These are phyloP conservation scores for Mayamaea pseudoterrestris DNA, from an alignment of 108 stramenopile species.

Conservation along the genomic window DNA sequence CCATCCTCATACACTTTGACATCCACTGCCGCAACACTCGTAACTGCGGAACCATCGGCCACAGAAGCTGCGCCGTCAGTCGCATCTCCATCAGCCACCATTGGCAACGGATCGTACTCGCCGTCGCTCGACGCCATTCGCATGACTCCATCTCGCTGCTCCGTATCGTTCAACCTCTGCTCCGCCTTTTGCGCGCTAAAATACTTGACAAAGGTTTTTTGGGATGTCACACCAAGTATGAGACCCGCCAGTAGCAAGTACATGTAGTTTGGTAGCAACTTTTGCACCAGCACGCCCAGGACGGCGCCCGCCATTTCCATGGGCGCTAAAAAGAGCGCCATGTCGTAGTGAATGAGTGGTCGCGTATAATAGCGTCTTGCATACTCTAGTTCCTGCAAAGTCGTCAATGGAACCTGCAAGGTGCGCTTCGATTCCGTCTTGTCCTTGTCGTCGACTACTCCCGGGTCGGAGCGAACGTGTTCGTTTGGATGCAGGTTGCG, in stretches of 20 bases:
- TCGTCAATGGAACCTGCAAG: constrained; percentile 14
- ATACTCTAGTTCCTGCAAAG: constrained; percentile 12
- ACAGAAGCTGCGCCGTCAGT: constrained; percentile 1
- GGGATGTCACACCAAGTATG: constrained; percentile 36
- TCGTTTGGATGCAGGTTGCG: constrained; percentile 34
- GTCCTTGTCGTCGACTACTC: constrained; percentile 1
- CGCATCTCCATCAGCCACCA: constrained; percentile 5
- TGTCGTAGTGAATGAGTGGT: constrained; percentile 60
- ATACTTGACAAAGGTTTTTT: constrained; percentile 47
- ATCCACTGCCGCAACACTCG: background rate
- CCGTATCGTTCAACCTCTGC: constrained; percentile 6
- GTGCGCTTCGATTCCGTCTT: background rate
- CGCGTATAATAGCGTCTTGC: constrained; percentile 32
- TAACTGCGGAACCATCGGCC: constrained; percentile 1
- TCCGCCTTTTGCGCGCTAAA: constrained; percentile 23
- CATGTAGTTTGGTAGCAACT: constrained; percentile 49
- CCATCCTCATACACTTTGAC: background rate
- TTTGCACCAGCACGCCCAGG: constrained; percentile 46
- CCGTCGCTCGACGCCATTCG: background rate
- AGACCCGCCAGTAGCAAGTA: constrained; percentile 33
- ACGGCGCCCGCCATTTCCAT: constrained; percentile 71
- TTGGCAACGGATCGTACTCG: no score
- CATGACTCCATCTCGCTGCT: background rate
- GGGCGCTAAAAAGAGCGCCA: constrained; percentile 52
- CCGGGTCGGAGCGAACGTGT: constrained; percentile 15